Conservation (phyloP, 2,329 filamentous ascomycete species). For the Aspergillus felis region DNA sequence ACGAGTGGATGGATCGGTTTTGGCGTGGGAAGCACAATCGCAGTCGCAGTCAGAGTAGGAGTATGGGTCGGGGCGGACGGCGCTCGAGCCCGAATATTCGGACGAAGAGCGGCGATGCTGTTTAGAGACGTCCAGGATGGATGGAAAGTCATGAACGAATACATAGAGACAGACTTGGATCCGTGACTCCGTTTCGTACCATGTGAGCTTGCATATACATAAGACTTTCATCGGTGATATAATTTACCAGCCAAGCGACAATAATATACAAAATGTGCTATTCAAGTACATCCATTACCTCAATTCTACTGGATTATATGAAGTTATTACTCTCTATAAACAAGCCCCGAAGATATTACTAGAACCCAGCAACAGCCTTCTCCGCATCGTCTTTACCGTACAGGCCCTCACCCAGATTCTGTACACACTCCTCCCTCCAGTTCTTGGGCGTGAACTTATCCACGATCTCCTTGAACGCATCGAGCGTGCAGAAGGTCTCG, state of each 20-base stretch:
- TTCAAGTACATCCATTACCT: not conserved
- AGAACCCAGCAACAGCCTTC: constrained; percentile 37
- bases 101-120: not conserved
- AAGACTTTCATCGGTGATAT: not conserved
- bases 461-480: constrained; percentile 87
- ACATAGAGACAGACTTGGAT: not conserved
- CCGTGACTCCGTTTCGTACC: not conserved
- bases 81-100: not conserved
- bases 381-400: constrained; percentile 44
- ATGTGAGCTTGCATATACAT: not conserved
- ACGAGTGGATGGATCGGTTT: constrained; percentile 3
- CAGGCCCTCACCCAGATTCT: constrained; percentile 53
- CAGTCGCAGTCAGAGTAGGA: not conserved
- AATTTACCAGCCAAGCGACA: not conserved
- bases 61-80: not conserved
- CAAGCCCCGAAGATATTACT: constrained; percentile 8
- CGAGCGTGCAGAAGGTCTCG: constrained; percentile 83
- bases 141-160: no score
- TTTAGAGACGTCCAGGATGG: not conserved
- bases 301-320: not conserved
- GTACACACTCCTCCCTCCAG: constrained; percentile 65
- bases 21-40: not conserved
- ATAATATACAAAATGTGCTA: not conserved
- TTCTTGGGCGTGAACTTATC: constrained; percentile 82
- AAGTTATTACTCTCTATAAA: not conserved